phyloP scores from a whole-genome alignment of 257 asterid species.

The Leonotis leonurus region DNA sequence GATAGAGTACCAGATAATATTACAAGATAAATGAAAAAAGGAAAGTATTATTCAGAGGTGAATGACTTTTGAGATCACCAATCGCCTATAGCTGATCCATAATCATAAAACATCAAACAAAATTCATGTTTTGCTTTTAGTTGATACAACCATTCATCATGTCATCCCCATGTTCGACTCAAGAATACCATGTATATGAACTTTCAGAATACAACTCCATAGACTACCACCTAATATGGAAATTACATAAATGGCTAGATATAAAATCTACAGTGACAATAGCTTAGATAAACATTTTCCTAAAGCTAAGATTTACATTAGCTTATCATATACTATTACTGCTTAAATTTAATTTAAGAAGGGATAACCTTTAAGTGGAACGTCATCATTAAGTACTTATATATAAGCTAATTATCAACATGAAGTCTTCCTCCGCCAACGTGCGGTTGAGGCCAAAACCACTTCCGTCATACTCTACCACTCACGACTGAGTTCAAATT shows the following conservation, averaged over 20 bases:
- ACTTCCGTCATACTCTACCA: neutral
- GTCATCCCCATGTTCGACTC: neutral
- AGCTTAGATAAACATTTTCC: no score
- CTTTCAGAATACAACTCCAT: neutral
- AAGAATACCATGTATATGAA: neutral
- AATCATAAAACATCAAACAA: no score
- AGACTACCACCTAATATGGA: neutral
- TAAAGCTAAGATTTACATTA: no score
- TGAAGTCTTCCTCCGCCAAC: no score
- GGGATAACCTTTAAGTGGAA: neutral
- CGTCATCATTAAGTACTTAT: neutral
- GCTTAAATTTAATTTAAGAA: neutral
- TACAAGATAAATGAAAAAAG: no score
- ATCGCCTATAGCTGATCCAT: no score
- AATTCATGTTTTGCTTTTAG: no score
- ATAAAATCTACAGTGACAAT: neutral
- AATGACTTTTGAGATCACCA: no score
- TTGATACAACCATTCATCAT: no score
- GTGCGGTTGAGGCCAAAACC: neutral
- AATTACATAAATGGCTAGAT: neutral
- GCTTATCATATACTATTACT: neutral
- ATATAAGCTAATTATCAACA: neutral
- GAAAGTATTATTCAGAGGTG: no score
- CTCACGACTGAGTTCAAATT: neutral
- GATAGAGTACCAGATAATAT: neutral